These are phyloP conservation scores for Magnolia officinalis DNA, from an alignment of 164 flowering plant species.

Conservation along the genomic window DNA sequence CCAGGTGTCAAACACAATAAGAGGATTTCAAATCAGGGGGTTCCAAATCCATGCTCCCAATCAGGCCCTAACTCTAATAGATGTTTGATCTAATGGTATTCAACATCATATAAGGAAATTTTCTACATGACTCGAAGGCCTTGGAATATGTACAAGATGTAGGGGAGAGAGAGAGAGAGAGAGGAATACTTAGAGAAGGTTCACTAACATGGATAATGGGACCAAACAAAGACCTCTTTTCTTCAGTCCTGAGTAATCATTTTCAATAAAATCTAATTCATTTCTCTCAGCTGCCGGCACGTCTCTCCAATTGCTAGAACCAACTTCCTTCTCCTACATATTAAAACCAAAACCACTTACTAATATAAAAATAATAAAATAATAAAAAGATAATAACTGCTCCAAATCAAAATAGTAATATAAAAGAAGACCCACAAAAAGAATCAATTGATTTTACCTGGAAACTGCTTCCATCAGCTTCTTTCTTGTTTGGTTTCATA, in stretches of 20 bases:
- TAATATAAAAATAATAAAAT: neutral
- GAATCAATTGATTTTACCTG: slow-evolving; percentile 8
- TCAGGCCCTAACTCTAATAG: too few species aligned
- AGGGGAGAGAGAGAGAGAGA: neutral
- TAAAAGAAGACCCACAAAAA: neutral
- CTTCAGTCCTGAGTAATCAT: slow-evolving; percentile 23
- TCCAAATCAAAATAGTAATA: neutral
- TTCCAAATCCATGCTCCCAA: too few species aligned
- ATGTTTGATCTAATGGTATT: too few species aligned
- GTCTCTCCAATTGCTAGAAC: slow-evolving; percentile 7
- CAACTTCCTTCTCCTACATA: slow-evolving; percentile 22
- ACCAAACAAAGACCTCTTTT: slow-evolving; percentile 39
- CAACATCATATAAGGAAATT: too few species aligned
- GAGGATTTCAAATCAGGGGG: too few species aligned
- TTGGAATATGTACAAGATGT: too few species aligned
- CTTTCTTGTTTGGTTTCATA: slow-evolving; percentile 21
- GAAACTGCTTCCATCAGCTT: slow-evolving; percentile 2
- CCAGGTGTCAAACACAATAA: too few species aligned
- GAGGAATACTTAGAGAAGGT: slow-evolving; percentile 26
- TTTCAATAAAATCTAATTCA: slow-evolving; percentile 19
- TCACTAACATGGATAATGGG: slow-evolving; percentile 44
- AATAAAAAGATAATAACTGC: neutral
- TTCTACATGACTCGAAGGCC: too few species aligned
- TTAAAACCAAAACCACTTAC: slow-evolving; percentile 7
- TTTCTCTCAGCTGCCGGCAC: slow-evolving; percentile 16